Conservation (phyloP, 192 early-diverging fungal species). For the Mortierella antarctica region DNA sequence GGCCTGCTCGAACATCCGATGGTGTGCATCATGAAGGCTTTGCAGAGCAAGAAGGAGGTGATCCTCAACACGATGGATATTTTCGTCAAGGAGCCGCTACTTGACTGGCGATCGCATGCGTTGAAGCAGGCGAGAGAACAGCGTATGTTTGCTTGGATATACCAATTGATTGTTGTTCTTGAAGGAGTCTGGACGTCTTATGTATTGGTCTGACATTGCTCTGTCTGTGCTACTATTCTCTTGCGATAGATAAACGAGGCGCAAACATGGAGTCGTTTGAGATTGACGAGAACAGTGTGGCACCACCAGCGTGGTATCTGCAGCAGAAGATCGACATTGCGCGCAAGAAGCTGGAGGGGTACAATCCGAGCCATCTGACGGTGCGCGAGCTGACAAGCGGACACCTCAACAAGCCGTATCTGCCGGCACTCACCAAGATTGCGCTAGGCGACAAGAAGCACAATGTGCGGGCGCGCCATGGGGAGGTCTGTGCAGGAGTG, state of each 20-base stretch:
- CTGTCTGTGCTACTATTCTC: background rate
- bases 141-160: conserved; percentile 48
- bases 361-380: conserved; percentile 72
- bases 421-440: conserved; percentile 53
- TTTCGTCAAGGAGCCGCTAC: conserved; percentile 84
- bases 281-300: conserved; percentile 44
- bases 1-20: conserved; percentile 75
- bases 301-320: conserved; percentile 77
- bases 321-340: conserved; percentile 81
- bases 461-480: conserved; percentile 59
- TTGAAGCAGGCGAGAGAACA: conserved; percentile 67
- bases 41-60: conserved; percentile 69
- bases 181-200: too few relatives aligned
- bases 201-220: background rate
- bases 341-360: conserved; percentile 71
- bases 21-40: conserved; percentile 71
- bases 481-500: conserved; percentile 58
- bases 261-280: conserved; percentile 52
- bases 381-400: conserved; percentile 70
- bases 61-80: conserved; percentile 82
- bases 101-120: conserved; percentile 83
- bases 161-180: background rate
- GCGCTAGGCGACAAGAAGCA: conserved; percentile 60
- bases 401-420: conserved; percentile 68
- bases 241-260: conserved; percentile 48